Evolutionary conservation across 768 basidiomycete species (phyloP).

Genomic region (Pleurotus salmoneostramineus): DNA sequence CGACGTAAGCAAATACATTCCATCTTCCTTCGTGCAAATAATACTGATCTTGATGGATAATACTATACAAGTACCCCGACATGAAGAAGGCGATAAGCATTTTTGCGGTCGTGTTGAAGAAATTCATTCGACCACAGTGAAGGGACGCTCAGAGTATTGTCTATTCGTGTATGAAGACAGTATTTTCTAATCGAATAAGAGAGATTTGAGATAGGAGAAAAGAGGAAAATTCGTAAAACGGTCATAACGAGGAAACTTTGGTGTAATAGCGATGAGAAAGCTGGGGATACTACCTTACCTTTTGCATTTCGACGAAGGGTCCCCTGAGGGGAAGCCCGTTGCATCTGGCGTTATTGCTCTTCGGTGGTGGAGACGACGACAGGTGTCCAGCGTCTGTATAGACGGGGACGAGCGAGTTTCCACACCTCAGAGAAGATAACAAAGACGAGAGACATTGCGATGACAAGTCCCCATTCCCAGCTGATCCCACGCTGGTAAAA

Average conservation of each 20-base stretch:
- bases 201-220: not conserved
- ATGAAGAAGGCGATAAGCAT: too few species aligned
- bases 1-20: conserved; percentile 30
- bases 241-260: not conserved
- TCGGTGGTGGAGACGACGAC: not conserved
- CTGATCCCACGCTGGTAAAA: conserved; percentile 33
- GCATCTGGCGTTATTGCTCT: not conserved
- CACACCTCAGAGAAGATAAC: conserved; percentile 32
- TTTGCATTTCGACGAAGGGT: too few species aligned
- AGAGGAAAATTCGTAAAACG: not conserved
- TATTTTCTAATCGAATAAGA: too few species aligned
- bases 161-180: too few species aligned
- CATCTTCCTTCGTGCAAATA: not conserved
- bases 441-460: conserved; percentile 31
- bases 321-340: not conserved
- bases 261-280: not conserved
- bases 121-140: too few species aligned
- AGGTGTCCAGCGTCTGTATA: conserved; percentile 24
- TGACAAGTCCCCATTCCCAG: conserved; percentile 38
- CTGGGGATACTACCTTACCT: too few species aligned
- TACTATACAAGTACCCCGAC: not conserved
- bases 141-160: too few species aligned
- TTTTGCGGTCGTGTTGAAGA: too few species aligned
- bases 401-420: conserved; percentile 26
- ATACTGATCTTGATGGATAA: not conserved